phyloP scores from a whole-genome alignment of 2,329 filamentous ascomycete species.

The Penicillium janthinellum region DNA sequence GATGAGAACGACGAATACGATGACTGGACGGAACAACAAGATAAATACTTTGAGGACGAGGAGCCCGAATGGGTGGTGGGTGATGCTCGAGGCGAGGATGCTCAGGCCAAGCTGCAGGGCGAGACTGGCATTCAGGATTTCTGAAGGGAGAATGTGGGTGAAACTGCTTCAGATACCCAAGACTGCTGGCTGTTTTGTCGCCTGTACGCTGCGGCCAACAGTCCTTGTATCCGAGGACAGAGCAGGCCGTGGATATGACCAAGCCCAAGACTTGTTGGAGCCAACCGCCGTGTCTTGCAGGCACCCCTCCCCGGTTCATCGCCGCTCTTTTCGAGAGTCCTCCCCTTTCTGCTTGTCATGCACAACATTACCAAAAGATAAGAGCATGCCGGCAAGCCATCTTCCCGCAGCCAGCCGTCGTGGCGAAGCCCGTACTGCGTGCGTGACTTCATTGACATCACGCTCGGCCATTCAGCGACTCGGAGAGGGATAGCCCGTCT shows the following conservation, averaged over 20 bases:
- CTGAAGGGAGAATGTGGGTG: slow-evolving; percentile 35
- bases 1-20: slow-evolving; percentile 75
- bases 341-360: neutral
- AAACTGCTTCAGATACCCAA: neutral
- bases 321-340: too few relatives aligned
- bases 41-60: slow-evolving; percentile 79
- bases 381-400: neutral
- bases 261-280: neutral
- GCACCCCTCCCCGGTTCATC: neutral
- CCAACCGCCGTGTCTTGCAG: neutral
- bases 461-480: neutral
- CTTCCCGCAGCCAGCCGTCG: too few relatives aligned
- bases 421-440: neutral
- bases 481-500: neutral
- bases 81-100: slow-evolving; percentile 40
- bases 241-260: neutral
- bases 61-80: slow-evolving; percentile 66
- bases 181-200: too few relatives aligned
- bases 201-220: neutral
- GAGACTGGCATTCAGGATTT: slow-evolving; percentile 75
- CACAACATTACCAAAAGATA: neutral
- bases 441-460: neutral
- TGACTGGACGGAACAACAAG: slow-evolving; percentile 65
- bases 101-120: slow-evolving; percentile 44
- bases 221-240: neutral